Evolutionary conservation across 2,329 filamentous ascomycete genomes (phyloP).

Genomic region (Ceratocystis lukuohia): DNA sequence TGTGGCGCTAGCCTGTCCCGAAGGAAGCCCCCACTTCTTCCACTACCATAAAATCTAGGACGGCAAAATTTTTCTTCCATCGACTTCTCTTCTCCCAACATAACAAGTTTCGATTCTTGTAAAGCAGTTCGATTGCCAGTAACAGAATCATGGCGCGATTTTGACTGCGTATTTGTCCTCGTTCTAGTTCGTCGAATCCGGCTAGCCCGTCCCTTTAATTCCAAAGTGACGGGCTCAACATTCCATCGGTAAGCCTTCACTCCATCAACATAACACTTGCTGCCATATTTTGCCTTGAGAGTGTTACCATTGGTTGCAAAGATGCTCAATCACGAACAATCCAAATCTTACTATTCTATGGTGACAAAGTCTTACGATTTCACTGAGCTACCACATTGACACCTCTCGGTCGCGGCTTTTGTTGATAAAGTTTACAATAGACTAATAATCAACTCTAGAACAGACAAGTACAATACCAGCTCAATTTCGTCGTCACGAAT

Average conservation of each 20-base stretch:
- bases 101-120: slow-evolving; percentile 1
- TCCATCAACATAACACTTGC: background rate
- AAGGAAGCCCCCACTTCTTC: slow-evolving; percentile 16
- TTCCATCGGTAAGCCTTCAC: slow-evolving; percentile 14
- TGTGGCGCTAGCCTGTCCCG: slow-evolving; percentile 7
- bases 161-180: background rate
- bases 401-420: background rate
- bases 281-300: background rate
- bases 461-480: background rate
- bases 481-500: background rate
- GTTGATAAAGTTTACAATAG: background rate
- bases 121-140: too few species aligned
- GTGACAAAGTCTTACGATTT: slow-evolving; percentile 39
- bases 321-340: slow-evolving; percentile 41
- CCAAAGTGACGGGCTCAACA: slow-evolving; percentile 5
- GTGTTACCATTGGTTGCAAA: slow-evolving; percentile 13
- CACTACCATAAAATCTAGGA: slow-evolving; percentile 14
- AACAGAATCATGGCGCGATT: slow-evolving; percentile 7
- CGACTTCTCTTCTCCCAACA: background rate
- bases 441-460: background rate
- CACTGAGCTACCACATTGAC: slow-evolving; percentile 36
- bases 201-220: slow-evolving; percentile 10
- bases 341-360: slow-evolving; percentile 49
- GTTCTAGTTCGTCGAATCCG: slow-evolving; percentile 1
- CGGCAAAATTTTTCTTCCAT: slow-evolving; percentile 16